These are phyloP conservation scores for Claviceps quebecensis DNA, from an alignment of 2,329 filamentous ascomycete species.

Conservation along the genomic window DNA sequence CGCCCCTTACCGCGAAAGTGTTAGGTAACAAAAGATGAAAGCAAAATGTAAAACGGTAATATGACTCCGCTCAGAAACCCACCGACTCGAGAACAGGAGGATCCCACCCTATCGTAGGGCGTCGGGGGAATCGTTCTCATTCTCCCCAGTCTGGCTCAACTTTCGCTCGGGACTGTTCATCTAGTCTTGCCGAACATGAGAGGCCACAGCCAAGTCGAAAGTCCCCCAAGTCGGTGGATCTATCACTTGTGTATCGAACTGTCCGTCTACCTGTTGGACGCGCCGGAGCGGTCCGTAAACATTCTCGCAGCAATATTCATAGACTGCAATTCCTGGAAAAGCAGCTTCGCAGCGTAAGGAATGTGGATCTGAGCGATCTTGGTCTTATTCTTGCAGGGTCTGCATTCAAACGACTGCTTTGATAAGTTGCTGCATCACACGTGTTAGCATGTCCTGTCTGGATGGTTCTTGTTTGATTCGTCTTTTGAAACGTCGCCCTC, in stretches of 20 bases:
- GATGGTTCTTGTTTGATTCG: not conserved
- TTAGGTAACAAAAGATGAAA: not conserved
- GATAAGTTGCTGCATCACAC: slow-evolving; percentile 58
- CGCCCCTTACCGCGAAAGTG: not conserved
- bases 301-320: slow-evolving; percentile 98
- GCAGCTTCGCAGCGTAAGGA: slow-evolving; percentile 90
- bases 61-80: not conserved
- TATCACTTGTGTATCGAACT: too few relatives aligned
- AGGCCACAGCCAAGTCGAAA: too few relatives aligned
- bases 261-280: slow-evolving; percentile 46
- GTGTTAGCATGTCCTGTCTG: slow-evolving; percentile 18
- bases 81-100: not conserved
- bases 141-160: too few relatives aligned
- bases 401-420: slow-evolving; percentile 91
- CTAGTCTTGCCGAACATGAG: too few relatives aligned
- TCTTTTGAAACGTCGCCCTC: not conserved
- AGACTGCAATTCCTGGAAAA: slow-evolving; percentile 93
- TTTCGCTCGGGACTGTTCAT: too few relatives aligned
- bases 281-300: slow-evolving; percentile 78
- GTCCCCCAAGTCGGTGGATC: too few relatives aligned
- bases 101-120: too few relatives aligned
- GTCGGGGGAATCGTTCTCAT: too few relatives aligned
- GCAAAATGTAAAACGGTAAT: not conserved
- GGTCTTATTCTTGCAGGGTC: slow-evolving; percentile 98
- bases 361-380: slow-evolving; percentile 97